Evolutionary conservation across 257 asterid species (phyloP), one percentile per base, ranked within the genome.

Genomic region (Penstemon newberryi): DNA sequence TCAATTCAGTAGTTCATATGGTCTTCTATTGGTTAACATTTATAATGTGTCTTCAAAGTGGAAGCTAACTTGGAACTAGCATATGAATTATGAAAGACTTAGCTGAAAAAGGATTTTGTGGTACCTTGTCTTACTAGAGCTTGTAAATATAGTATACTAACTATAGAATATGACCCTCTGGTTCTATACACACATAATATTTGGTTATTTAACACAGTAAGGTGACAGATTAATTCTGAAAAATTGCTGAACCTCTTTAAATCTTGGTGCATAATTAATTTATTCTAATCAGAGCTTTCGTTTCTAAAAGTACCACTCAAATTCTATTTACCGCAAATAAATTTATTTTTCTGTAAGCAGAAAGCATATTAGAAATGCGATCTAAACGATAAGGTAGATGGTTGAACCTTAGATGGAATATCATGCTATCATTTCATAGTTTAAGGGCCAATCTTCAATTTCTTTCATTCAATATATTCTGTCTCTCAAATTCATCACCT

Each of bases 41-140:
- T 56, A 10, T 64, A 58, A 58, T 63, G 62, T 44, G 8, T 49
- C 42, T 60, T 36, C 58, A 42, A 49, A 37, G 8, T 50, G 12
- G 13, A 37, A 46, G 49, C 67, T 65, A 49, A 56, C 42, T 50
- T 43, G 74, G 10, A 63, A 54, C 43, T 59, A 37, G 39, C 47
- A 57, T 52, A 25, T 58, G 59, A 37, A 59, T 46, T 52, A 25
- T 58, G 59, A 37, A 59, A 54, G 45, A 50, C 61, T 36, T 33
- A 47, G 61, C 59, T 55, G 62, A 19, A 65, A 44, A 11, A 43
- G 15, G 33, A 25, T 25, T 25, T 25, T 25, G 33, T 25, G 33
- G 1, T 25, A 39, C 63, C 47, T 47, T 15, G 18, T 15, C 18
- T 15, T 65, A 69, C 12, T 46, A 56, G 36, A 46, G 50, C 54